Percentiles rank a stretch among this genome's conserved stretches.
These are phyloP conservation scores for Euphorbia pulcherrima DNA, from an alignment of 345 rosid genomes.

Conservation along the genomic window DNA sequence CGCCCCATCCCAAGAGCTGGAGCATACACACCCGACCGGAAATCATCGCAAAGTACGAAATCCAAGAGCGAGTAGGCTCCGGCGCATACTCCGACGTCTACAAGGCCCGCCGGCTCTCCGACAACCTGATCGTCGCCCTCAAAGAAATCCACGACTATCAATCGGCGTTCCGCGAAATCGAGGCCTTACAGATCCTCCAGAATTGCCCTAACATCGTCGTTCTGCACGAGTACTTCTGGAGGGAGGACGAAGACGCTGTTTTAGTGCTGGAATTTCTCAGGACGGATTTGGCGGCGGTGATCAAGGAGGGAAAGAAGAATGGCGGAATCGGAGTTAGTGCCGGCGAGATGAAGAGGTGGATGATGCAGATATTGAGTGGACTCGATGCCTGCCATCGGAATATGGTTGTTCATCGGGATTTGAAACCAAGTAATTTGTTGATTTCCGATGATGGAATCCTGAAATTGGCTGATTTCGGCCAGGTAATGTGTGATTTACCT, in stretches of 20 bases:
- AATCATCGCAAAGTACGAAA: slow-evolving; percentile 75
- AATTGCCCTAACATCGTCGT: slow-evolving; percentile 69
- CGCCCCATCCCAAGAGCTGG: slow-evolving; percentile 61
- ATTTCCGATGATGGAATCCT: slow-evolving; percentile 72
- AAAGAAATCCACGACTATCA: slow-evolving; percentile 97
- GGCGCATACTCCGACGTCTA: slow-evolving; percentile 94
- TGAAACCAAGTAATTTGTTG: slow-evolving; percentile 87
- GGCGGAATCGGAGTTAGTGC: slow-evolving; percentile 34
- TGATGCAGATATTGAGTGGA: slow-evolving; percentile 77
- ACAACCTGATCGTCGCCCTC: slow-evolving; percentile 66
- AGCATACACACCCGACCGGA: slow-evolving; percentile 90
- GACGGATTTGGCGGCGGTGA: slow-evolving; percentile 65
- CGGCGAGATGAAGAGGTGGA: slow-evolving; percentile 86
- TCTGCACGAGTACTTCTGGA: slow-evolving; percentile 86
- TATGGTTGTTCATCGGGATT: slow-evolving; percentile 82
- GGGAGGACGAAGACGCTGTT: slow-evolving; percentile 96
- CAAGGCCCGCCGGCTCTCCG: slow-evolving; percentile 72
- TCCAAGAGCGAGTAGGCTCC: slow-evolving; percentile 80
- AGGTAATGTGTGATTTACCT: slow-evolving; percentile 40
- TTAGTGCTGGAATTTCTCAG: slow-evolving; percentile 77
- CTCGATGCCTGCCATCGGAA: slow-evolving; percentile 75
- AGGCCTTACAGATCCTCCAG: slow-evolving; percentile 67
- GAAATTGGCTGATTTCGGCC: slow-evolving; percentile 96
- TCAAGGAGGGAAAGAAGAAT: slow-evolving; percentile 46
- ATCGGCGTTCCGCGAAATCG: slow-evolving; percentile 88